Evolutionary conservation across 202 grass and related monocot genomes (phyloP).

Genomic region (Zoysia matrella): DNA sequence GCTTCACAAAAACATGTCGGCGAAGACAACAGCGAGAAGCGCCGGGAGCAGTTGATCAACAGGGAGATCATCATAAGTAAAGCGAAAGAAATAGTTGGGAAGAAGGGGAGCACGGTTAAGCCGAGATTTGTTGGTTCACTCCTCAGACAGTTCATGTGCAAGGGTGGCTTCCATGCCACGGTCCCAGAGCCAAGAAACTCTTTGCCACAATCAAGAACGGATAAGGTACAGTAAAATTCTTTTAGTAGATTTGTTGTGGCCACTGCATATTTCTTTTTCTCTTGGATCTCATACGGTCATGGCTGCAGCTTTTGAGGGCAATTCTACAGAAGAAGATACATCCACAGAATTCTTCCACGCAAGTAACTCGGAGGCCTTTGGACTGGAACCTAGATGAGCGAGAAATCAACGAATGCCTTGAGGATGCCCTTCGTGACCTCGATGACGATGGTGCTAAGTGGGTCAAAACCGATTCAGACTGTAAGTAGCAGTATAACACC

Average conservation of each 20-base stretch:
- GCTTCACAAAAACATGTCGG: conserved; percentile 23
- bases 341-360: conserved; percentile 56
- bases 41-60: conserved; percentile 31
- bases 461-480: conserved; percentile 96
- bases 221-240: conserved; percentile 61
- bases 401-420: conserved; percentile 42
- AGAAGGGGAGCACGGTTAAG: conserved; percentile 51
- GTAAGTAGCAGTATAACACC: conserved; percentile 60
- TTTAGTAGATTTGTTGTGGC: too few species aligned
- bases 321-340: conserved; percentile 89
- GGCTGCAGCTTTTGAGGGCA: conserved; percentile 66
- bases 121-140: conserved; percentile 65
- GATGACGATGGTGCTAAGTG: conserved; percentile 69
- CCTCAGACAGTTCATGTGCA: conserved; percentile 61
- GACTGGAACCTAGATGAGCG: conserved; percentile 60
- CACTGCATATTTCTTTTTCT: background rate
- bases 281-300: conserved; percentile 7
- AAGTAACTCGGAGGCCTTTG: conserved; percentile 47
- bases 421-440: conserved; percentile 50
- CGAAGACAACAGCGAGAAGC: conserved; percentile 40
- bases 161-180: conserved; percentile 56
- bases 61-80: conserved; percentile 58
- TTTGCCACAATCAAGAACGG: conserved; percentile 81
- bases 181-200: conserved; percentile 62
- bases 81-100: conserved; percentile 52